A percentile compares a stretch with the other conserved stretches of the same genome.
Evolutionary conservation across 1,284 basidiomycete species (phyloP).

Genomic region (Hemileia vastatrix): DNA sequence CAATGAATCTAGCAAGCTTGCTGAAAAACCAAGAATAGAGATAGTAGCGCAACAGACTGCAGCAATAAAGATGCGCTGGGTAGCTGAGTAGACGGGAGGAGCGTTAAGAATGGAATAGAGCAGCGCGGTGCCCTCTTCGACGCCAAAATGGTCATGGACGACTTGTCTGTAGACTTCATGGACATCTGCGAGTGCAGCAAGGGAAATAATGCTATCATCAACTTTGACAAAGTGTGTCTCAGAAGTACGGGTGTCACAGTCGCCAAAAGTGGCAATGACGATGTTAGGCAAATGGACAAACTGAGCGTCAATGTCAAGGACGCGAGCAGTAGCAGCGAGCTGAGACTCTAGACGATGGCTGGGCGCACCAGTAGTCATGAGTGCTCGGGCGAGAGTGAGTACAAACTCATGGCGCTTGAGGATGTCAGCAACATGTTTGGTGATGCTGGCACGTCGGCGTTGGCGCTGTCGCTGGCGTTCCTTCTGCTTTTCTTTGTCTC

Average conservation of each 20-base stretch:
- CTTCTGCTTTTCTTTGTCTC: conserved; percentile 10
- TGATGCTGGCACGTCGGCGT: conserved; percentile 11
- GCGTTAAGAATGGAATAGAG: conserved; percentile 56
- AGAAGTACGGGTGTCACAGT: conserved; percentile 58
- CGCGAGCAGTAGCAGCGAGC: conserved; percentile 63
- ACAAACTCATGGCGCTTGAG: conserved; percentile 63
- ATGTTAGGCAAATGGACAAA: conserved; percentile 69
- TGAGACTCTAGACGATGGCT: conserved; percentile 78
- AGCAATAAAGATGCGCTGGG: conserved; percentile 58
- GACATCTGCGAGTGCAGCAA: conserved; percentile 51
- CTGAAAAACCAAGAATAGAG: conserved; percentile 69
- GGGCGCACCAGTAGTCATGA: conserved; percentile 71
- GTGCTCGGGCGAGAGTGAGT: conserved; percentile 65
- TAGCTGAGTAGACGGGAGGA: conserved; percentile 48
- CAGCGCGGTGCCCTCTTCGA: conserved; percentile 55
- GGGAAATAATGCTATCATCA: conserved; percentile 23
- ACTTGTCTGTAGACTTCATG: conserved; percentile 62
- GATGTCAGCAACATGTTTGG: conserved; percentile 45
- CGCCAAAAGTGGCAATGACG: conserved; percentile 71
- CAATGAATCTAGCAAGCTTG: conserved; percentile 64
- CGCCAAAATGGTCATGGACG: conserved; percentile 61
- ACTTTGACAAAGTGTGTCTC: conserved; percentile 57
- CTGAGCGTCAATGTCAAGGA: conserved; percentile 64
- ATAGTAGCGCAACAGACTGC: conserved; percentile 62
- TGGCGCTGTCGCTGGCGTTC: conserved; percentile 3